phyloP scores from a whole-genome alignment of 306 rosid genomes.

The Vigna angularis region DNA sequence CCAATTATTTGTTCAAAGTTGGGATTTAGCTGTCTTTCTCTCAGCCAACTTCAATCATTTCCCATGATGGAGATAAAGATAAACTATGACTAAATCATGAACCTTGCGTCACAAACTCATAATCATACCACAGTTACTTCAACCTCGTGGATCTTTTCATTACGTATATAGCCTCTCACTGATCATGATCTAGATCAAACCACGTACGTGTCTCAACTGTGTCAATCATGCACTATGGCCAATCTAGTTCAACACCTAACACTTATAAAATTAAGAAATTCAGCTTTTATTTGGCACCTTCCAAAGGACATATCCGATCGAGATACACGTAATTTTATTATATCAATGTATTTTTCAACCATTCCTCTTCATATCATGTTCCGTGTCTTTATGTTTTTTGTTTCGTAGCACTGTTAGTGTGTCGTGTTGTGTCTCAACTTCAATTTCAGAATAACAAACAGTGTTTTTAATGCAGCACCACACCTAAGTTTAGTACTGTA shows the following conservation, averaged over 20 bases:
- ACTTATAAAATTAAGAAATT: background rate
- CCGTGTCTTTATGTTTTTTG: conserved; percentile 20
- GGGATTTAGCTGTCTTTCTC: conserved; percentile 54
- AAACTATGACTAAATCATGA: conserved; percentile 25
- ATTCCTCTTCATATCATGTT: conserved; percentile 1
- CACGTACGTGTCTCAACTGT: background rate
- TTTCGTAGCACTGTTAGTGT: background rate
- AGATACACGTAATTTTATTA: background rate
- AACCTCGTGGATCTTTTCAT: background rate
- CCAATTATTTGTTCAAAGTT: conserved; percentile 52
- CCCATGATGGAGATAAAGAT: conserved; percentile 24
- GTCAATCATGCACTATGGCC: background rate
- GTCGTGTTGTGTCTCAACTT: conserved; percentile 10
- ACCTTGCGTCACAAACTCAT: conserved; percentile 30
- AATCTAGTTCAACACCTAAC: background rate
- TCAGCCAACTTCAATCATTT: conserved; percentile 51
- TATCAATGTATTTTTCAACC: conserved; percentile 1
- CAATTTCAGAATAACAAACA: conserved; percentile 22
- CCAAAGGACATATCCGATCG: background rate
- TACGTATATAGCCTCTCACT: background rate
- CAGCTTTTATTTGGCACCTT: background rate
- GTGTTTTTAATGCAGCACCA: conserved; percentile 5
- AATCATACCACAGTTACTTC: conserved; percentile 11
- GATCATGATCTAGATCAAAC: background rate
- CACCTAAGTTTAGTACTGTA: background rate